Evolutionary conservation across 1,284 basidiomycete species (phyloP), one percentile per base, ranked within the genome.

Genomic region (Microbotryum silenes-acaulis): DNA sequence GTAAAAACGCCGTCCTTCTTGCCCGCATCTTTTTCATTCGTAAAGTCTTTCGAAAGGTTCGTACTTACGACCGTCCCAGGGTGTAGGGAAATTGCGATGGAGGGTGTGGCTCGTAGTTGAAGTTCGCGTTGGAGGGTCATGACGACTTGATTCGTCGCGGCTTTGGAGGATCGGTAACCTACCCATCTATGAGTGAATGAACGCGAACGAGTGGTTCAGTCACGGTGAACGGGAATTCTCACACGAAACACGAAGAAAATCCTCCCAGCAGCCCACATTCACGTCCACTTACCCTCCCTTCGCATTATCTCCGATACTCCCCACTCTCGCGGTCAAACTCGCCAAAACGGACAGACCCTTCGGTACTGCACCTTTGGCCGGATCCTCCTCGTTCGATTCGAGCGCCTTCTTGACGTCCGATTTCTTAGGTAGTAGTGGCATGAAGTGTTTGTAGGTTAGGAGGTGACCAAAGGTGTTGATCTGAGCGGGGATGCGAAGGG

Each of bases 401-500:
- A 58, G 42, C 6, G 70, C 55, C 29, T 73, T 70, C 23, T 60
- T 51, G n/a, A 75, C 67, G 37, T 73, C 71, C 47, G 72, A 72
- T 27, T 70, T 70, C 18, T 70, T 72, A 0, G 79, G 79, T 2
- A 81, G 71, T n/a, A 80, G 74, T 3, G 78, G 78, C 3, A 75
- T 74, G 48, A 81, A 78, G 67, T 81, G 78, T 68, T 80, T 80
- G 72, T 77, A 79, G 0, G 77, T 74, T 20, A 79, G 71, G 20
- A 80, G 74, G 54, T 79, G 79, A 3, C 75, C 78, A 47, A 80
- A 75, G 2, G 79, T 77, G 72, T 81, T 81, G 70, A 80, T 76
- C 56, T 76, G 68, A 58, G 64, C 10, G 66, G 56, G 21, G 74
- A 63, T 12, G 71, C 67, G 6, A 33, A 27, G 8, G 27, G 46